These are phyloP conservation scores for Medicago truncatula DNA, from an alignment of 306 rosid genomes.

Conservation along the genomic window MtrunA17r5.0-ANR NC_053042.1:44853001-44853500, in stretches of 20 bases:
- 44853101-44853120: constrained; percentile 91
- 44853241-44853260: constrained; percentile 25
- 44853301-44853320: constrained; percentile 11
- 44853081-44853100: constrained; percentile 97
- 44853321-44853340: constrained; percentile 17
- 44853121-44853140: constrained; percentile 95
- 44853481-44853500: constrained; percentile 24
- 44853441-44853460: constrained; percentile 1
- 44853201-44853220: constrained; percentile 19
- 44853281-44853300: constrained; percentile 28
- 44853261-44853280: constrained; percentile 17
- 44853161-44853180: constrained; percentile 31
- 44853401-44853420: constrained; percentile 1
- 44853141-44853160: constrained; percentile 88
- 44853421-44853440: constrained; percentile 22
- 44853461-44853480: constrained; percentile 16
- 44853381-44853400: constrained; percentile 3
- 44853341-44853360: not conserved
- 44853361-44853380: constrained; percentile 11
- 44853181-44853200: not conserved
- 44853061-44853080: constrained; percentile 97
- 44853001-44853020: constrained; percentile 93
- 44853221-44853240: constrained; percentile 14
- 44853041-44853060: constrained; percentile 97
- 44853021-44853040: constrained; percentile 97